Conservation (phyloP, 2,329 filamentous ascomycete species). For the Beauveria sp. region DNA sequence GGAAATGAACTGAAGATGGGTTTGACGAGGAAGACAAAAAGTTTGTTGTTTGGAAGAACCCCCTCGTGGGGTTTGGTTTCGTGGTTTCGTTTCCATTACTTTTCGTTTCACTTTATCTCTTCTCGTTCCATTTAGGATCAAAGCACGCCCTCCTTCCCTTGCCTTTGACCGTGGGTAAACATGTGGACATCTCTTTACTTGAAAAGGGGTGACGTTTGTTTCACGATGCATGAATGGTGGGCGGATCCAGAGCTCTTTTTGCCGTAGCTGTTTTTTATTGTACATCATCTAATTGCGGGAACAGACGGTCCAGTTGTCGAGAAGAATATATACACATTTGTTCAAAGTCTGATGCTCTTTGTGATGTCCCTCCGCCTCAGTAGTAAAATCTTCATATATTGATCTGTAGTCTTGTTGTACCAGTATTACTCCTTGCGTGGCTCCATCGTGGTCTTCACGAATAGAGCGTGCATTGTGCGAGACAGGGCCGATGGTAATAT, state of each 20-base stretch:
- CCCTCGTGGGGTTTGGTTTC: not conserved
- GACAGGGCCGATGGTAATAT: too few relatives aligned
- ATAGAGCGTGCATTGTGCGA: too few relatives aligned
- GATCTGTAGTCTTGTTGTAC: not conserved
- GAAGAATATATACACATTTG: constrained; percentile 13
- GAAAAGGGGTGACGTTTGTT: not conserved
- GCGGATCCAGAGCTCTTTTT: constrained; percentile 16
- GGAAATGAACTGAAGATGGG: constrained; percentile 5
- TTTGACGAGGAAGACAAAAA: constrained; percentile 11
- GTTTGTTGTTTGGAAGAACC: constrained; percentile 2
- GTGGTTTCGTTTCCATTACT: not conserved
- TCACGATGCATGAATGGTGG: not conserved
- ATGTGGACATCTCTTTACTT: too few relatives aligned
- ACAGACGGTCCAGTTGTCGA: constrained; percentile 9
- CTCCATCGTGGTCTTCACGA: not conserved
- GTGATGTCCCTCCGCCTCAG: not conserved
- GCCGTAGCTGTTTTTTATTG: constrained; percentile 21
- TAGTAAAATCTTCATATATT: too few relatives aligned
- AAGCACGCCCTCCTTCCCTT: not conserved
- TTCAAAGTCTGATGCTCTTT: not conserved
- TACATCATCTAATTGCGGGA: constrained; percentile 21
- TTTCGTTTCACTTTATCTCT: not conserved
- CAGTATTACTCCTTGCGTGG: not conserved
- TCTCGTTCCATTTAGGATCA: constrained; percentile 9
- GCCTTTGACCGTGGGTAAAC: not conserved